phyloP scores from a whole-genome alignment of 2,329 filamentous ascomycete species.

The Arthrobotrys musiformis region DNA sequence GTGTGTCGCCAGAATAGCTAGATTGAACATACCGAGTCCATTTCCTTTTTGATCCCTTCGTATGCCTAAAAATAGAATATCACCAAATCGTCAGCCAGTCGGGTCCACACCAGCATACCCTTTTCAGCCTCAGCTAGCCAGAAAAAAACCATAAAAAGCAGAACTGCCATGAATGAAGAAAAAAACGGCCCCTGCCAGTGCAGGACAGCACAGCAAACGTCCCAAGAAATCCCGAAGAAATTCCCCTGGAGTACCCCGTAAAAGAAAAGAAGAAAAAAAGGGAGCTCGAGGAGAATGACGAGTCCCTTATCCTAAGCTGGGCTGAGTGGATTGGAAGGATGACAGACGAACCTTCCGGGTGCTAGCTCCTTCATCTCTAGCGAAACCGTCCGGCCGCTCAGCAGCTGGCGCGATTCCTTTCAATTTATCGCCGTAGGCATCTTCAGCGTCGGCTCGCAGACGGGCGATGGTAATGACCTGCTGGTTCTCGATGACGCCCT shows the following conservation, averaged over 20 bases:
- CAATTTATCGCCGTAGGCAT: slow-evolving; percentile 82
- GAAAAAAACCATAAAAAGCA: background rate
- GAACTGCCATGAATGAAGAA: slow-evolving; percentile 11
- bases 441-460: slow-evolving; percentile 95
- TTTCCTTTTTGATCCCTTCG: slow-evolving; percentile 60
- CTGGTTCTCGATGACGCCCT: slow-evolving; percentile 93
- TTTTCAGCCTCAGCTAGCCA: slow-evolving; percentile 52
- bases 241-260: background rate
- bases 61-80: slow-evolving; percentile 59
- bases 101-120: slow-evolving; percentile 21
- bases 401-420: slow-evolving; percentile 85
- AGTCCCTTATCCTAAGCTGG: too few species aligned
- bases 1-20: slow-evolving; percentile 8
- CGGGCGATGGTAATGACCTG: slow-evolving; percentile 91
- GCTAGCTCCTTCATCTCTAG: slow-evolving; percentile 92
- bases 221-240: slow-evolving; percentile 12
- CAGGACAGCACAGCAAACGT: slow-evolving; percentile 21
- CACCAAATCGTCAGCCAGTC: slow-evolving; percentile 49
- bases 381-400: slow-evolving; percentile 83
- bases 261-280: background rate
- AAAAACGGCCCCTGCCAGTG: slow-evolving; percentile 26
- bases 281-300: background rate
- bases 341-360: slow-evolving; percentile 84
- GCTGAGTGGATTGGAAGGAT: background rate
- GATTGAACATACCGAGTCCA: slow-evolving; percentile 58